Percentiles rank a stretch among this genome's conserved stretches.
Evolutionary conservation across 2,329 filamentous ascomycete species (phyloP).

Genomic region (Cryphonectria nitschkei): DNA sequence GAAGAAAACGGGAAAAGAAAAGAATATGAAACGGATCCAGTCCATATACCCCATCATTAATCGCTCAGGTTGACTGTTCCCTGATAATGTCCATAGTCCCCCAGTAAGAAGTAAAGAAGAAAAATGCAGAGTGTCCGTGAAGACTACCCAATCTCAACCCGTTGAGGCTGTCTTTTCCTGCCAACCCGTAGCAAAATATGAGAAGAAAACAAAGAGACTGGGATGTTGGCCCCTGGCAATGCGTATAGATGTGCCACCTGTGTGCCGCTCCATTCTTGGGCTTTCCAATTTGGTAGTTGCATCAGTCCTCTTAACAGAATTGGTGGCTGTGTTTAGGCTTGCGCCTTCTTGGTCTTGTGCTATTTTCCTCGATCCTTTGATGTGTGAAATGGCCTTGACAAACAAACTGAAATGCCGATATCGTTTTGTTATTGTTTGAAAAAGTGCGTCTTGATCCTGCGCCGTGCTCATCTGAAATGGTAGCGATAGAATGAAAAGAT

Average conservation of each 20-base stretch:
- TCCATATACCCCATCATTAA: conserved; percentile 18
- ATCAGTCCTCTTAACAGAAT: neutral
- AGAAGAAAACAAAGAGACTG: neutral
- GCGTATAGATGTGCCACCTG: neutral
- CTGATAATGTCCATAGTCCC: neutral
- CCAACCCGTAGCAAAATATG: conserved; percentile 26
- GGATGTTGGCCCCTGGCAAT: neutral
- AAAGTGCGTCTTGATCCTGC: conserved; percentile 8
- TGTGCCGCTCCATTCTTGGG: neutral
- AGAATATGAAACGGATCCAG: conserved; percentile 22
- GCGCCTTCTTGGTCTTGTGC: conserved; percentile 24
- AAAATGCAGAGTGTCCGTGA: neutral
- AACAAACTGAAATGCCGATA: neutral
- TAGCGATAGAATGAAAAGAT: conserved; percentile 1
- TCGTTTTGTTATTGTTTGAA: conserved; percentile 10
- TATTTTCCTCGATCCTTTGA: conserved; percentile 5
- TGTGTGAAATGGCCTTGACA: neutral
- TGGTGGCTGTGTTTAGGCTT: conserved; percentile 9
- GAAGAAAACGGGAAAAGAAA: neutral
- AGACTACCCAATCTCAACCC: conserved; percentile 15
- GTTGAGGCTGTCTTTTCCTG: neutral
- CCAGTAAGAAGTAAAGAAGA: neutral
- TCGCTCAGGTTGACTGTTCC: neutral
- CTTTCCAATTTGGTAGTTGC: neutral
- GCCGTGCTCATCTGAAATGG: conserved; percentile 5